Conservation (phyloP, 371 early-diverging fungal species). For the Conidiobolus incongruus region DNA sequence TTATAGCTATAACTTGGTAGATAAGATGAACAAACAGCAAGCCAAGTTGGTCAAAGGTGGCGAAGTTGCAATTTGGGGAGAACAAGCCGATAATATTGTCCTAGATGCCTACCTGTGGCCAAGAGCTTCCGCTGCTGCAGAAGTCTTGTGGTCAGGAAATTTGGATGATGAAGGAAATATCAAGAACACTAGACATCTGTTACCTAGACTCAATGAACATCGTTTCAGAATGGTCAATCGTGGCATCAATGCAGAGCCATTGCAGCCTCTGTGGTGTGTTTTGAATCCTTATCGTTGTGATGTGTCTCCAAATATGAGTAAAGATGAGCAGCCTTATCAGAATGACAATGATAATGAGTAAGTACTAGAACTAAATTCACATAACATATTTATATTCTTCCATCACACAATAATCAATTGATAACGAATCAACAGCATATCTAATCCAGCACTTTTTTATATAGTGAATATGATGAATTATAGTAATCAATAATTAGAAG, state of each 20-base stretch:
- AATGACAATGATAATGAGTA: too few relatives aligned
- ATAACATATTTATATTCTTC: too few relatives aligned
- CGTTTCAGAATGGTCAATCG: slow-evolving; percentile 40
- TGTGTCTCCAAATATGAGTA: too few relatives aligned
- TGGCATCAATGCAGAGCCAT: slow-evolving; percentile 39
- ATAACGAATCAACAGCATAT: too few relatives aligned
- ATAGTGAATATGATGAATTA: too few relatives aligned
- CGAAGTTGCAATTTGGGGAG: slow-evolving; percentile 45
- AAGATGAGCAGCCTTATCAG: too few relatives aligned
- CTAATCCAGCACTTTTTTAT: too few relatives aligned
- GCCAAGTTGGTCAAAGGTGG: slow-evolving; percentile 18
- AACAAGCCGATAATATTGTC: slow-evolving; percentile 33
- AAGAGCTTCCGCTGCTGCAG: slow-evolving; percentile 39
- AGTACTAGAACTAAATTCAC: too few relatives aligned
- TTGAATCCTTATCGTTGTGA: slow-evolving; percentile 40
- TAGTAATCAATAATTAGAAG: too few relatives aligned
- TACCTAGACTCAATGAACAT: slow-evolving; percentile 43
- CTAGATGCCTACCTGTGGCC: slow-evolving; percentile 48
- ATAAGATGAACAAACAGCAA: neutral
- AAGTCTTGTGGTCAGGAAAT: slow-evolving; percentile 48
- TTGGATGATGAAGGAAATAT: slow-evolving; percentile 20
- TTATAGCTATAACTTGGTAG: slow-evolving; percentile 31
- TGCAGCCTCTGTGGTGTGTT: slow-evolving; percentile 46
- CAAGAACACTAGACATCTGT: slow-evolving; percentile 27
- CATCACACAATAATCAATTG: too few relatives aligned